Base-by-base conservation (phyloP, 805 yeast species). In the Monosporozyma servazzii region DNA sequence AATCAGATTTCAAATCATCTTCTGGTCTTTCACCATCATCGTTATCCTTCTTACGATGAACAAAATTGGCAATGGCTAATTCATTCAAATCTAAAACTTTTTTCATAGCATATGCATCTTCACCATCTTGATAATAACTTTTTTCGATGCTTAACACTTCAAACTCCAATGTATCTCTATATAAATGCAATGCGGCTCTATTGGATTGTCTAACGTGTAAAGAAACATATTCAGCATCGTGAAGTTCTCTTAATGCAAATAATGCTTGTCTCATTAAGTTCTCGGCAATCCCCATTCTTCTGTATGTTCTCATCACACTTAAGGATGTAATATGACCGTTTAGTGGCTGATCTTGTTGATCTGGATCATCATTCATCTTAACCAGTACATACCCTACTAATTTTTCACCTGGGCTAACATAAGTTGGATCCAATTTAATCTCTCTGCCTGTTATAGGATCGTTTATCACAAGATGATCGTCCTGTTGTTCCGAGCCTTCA, bases 311-410 rank as follows among this genome's bases (percentile, higher is more conserved):
- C 95, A 89, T 88, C 48, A 93, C 99, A 47, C 96, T 83, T 51
- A 93, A 71, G 15, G 96, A 87, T 0, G 99, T 93, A 58, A 93
- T 83, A 71, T 93, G 99, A 1, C 98, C 99, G 62, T 88, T 91
- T 20, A 83, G 83, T n/a, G 82, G 77, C 59, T 80, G 81, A 55
- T 82, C 86, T 42, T 75, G 81, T 6, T 84, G 82, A 11, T 79
- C 82, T 33, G 90, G 89, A 62, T 89, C 96, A 66, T 90, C 97
- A 61, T 93, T 96, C 96, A 93, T 87, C 68, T 93, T 93, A 1
- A 96, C 96, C 57, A 93, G 73, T 4, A 88, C 98, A 64, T 93
- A 93, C 5, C 98, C 99, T n/a, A 93, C 95, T 33, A 93, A 77
- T 59, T 87, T 84, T 64, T 87, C 96, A 29, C 84, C 84, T 18